Conservation (phyloP, 805 yeast genomes). For the Candida hispaniensis region DNA sequence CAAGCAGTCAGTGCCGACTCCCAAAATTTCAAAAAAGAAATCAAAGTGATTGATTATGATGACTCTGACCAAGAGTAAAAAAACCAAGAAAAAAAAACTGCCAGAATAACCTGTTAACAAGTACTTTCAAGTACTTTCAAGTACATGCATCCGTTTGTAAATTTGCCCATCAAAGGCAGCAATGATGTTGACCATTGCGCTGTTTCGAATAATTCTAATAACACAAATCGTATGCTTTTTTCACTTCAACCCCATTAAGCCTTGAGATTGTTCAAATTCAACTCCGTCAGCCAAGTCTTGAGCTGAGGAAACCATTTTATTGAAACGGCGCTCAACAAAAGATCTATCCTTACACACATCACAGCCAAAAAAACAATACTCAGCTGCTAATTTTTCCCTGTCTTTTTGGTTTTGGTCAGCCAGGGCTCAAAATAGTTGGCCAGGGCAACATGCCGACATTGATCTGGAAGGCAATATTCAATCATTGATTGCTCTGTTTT, state of each 20-base stretch:
- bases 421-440: constrained; percentile 21
- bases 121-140: too few relatives aligned
- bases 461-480: constrained; percentile 16
- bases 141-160: too few relatives aligned
- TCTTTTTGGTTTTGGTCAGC: constrained; percentile 5
- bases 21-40: constrained; percentile 20
- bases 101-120: not conserved
- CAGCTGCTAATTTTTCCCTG: constrained; percentile 2
- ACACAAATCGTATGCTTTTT: too few relatives aligned
- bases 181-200: too few relatives aligned
- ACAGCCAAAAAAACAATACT: constrained; percentile 20
- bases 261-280: too few relatives aligned
- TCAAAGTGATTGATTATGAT: constrained; percentile 14
- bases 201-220: too few relatives aligned
- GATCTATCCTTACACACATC: constrained; percentile 20
- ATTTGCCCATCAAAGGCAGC: too few relatives aligned
- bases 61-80: constrained; percentile 17
- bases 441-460: constrained; percentile 21
- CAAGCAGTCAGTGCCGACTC: constrained; percentile 35
- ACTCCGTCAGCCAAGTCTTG: too few relatives aligned
- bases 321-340: too few relatives aligned
- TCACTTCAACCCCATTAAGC: too few relatives aligned
- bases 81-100: not conserved
- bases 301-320: too few relatives aligned
- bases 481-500: constrained; percentile 11